Percentiles rank a stretch among this genome's conserved stretches.
Evolutionary conservation across 139 green algal species (phyloP).

Genomic region (Klebsormidium nitens): DNA sequence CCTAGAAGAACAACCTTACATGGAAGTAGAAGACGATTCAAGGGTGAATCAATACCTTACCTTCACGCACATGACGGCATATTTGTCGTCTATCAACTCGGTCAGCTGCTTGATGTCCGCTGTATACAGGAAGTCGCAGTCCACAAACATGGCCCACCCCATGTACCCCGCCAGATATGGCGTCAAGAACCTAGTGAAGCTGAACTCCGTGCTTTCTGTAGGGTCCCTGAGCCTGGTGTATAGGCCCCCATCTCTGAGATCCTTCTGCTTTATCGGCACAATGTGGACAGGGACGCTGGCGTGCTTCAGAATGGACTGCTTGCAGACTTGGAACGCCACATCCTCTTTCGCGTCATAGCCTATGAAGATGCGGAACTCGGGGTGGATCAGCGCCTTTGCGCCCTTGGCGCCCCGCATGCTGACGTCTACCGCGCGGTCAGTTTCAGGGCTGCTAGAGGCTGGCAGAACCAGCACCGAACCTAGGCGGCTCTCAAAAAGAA

Average conservation of each 20-base stretch:
- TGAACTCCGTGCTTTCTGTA: slow-evolving; percentile 45
- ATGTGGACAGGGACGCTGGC: slow-evolving; percentile 35
- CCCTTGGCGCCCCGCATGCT: too few species aligned
- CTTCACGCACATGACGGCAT: slow-evolving; percentile 42
- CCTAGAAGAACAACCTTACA: too few species aligned
- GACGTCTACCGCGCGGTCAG: too few species aligned
- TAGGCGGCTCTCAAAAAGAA: too few species aligned
- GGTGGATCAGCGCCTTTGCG: too few species aligned
- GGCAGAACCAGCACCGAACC: too few species aligned
- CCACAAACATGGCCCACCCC: slow-evolving; percentile 45
- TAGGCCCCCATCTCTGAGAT: slow-evolving; percentile 21
- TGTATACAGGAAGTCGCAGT: slow-evolving; percentile 41
- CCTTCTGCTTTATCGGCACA: slow-evolving; percentile 27
- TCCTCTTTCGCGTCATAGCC: slow-evolving; percentile 46
- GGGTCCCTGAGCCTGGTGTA: slow-evolving; percentile 36
- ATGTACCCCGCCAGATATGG: slow-evolving; percentile 45
- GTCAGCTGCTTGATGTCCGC: slow-evolving; percentile 37
- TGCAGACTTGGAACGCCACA: slow-evolving; percentile 35
- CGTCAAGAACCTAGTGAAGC: slow-evolving; percentile 38
- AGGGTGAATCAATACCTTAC: too few species aligned
- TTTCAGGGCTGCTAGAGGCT: too few species aligned
- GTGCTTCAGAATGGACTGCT: slow-evolving; percentile 36
- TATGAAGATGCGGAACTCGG: slow-evolving; percentile 36
- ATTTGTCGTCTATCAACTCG: slow-evolving; percentile 36
- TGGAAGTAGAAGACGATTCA: too few species aligned